A percentile compares a stretch with the other conserved stretches of the same genome.
phyloP scores from a whole-genome alignment of 495 filamentous ascomycete genomes.

The Daldinia childiae region DNA sequence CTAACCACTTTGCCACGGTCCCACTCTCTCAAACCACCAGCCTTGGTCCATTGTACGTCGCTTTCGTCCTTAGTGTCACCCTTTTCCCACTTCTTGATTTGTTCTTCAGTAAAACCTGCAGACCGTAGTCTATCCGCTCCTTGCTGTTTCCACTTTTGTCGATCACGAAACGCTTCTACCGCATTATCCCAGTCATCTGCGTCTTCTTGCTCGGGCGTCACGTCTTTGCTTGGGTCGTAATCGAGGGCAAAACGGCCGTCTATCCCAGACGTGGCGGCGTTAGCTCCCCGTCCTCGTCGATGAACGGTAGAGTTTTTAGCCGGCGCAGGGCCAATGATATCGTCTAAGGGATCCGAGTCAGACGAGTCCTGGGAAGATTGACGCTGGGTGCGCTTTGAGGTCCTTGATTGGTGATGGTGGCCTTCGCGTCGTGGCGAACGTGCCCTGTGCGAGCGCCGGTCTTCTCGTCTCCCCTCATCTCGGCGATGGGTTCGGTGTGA shows the following conservation, averaged over 20 bases:
- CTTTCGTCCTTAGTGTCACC: slow-evolving; percentile 69
- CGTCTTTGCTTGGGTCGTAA: slow-evolving; percentile 81
- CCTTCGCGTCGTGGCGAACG: slow-evolving; percentile 44
- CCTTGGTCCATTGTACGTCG: slow-evolving; percentile 81
- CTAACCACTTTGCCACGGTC: slow-evolving; percentile 84
- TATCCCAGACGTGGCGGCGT: slow-evolving; percentile 68
- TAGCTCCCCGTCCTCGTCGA: slow-evolving; percentile 80
- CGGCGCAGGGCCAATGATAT: slow-evolving; percentile 82
- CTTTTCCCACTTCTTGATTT: slow-evolving; percentile 81
- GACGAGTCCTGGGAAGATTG: slow-evolving; percentile 36
- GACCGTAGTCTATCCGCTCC: slow-evolving; percentile 80
- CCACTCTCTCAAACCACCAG: slow-evolving; percentile 88
- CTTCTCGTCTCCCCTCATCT: slow-evolving; percentile 28
- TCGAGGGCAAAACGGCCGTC: slow-evolving; percentile 78
- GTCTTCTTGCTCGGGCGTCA: slow-evolving; percentile 63
- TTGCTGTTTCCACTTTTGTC: slow-evolving; percentile 79
- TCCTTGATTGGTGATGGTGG: slow-evolving; percentile 10
- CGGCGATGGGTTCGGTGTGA: slow-evolving; percentile 13
- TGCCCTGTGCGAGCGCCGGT: slow-evolving; percentile 43
- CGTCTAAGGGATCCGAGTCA: slow-evolving; percentile 81
- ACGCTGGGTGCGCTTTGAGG: slow-evolving; percentile 16
- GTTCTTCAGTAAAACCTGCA: slow-evolving; percentile 81
- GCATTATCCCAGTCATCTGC: slow-evolving; percentile 84
- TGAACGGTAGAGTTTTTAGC: slow-evolving; percentile 61
- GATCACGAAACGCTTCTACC: slow-evolving; percentile 81